Base-by-base conservation (phyloP, 2,329 filamentous ascomycete species). In the Rhytidhysteron rufulum region DNA sequence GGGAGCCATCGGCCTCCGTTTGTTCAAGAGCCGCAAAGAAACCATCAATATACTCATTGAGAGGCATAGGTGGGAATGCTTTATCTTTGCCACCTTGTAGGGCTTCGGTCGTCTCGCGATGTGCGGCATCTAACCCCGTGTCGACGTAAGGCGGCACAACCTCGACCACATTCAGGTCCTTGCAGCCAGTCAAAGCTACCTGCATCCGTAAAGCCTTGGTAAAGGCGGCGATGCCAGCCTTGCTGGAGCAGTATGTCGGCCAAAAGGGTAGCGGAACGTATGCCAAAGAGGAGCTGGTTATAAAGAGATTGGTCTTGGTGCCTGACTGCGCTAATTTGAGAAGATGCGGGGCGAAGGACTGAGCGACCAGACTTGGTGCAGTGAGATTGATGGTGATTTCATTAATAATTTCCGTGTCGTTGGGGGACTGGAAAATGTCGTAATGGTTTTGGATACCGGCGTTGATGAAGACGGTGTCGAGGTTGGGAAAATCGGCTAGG, bases 231-330 rank as follows among this genome's bases (percentile, higher is more conserved):
- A 36, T 20, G 21, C 13, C 31, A 17, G 31, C 29, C 53, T 50
- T 27, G n/a, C 42, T 49, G 8, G 48, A 31, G 31, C 37, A 37
- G 41, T 55, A 53, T 13, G 44, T 42, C 5, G 48, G 44, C 5
- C 17, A 46, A 3, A 41, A 7, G 13, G 29, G 34, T 16, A 37
- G 38, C 2, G 50, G 47, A 8, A 51, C 47, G 17, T 44, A 50
- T 10, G 29, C 50, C 3, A 53, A 31, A 8, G 48, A 48, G 8
- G 48, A 49, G 2, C 27, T 32, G 24, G 48, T 47, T 27, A 50
- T 43, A 37, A 52, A 40, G 31, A 50, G 43, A 16, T 34, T 47
- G n/a, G n/a, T n/a, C n/a, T n/a, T n/a, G n/a, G n/a, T 40, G 10
- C 24, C 34, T 20, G 29, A 13, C 17, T 31, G n/a, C 4, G 29